Evolutionary conservation across 2,329 filamentous ascomycete species (phyloP).

Genomic region (Sporothrix humicola): DNA sequence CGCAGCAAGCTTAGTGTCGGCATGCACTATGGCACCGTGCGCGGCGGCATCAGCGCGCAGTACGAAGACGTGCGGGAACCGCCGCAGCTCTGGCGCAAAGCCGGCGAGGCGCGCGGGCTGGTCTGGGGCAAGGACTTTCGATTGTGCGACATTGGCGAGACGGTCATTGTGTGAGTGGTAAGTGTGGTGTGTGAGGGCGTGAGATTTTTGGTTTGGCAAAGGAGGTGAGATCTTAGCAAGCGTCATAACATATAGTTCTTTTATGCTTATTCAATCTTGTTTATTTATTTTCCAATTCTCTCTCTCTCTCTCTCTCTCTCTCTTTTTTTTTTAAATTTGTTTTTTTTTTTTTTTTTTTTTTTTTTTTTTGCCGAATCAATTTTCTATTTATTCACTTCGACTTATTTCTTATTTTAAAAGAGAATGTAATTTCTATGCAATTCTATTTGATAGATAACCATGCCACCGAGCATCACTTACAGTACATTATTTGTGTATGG

Average conservation of each 20-base stretch:
- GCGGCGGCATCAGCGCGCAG: conserved; percentile 33
- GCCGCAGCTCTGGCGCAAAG: conserved; percentile 63
- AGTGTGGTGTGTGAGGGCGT: background rate
- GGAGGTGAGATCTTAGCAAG: background rate
- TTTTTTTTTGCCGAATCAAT: no score
- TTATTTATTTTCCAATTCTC: background rate
- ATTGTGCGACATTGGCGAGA: conserved; percentile 70
- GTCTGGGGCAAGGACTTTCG: conserved; percentile 64
- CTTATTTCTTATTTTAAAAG: background rate
- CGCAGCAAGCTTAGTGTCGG: conserved; percentile 78
- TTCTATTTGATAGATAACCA: conserved; percentile 1
- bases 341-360: no score
- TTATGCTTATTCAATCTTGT: background rate
- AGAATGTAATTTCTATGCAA: background rate
- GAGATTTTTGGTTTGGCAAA: background rate
- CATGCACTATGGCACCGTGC: conserved; percentile 82
- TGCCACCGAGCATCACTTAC: background rate
- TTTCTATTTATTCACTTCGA: no score
- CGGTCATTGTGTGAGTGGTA: conserved; percentile 16
- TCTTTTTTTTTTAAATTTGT: no score
- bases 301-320: no score
- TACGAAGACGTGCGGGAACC: conserved; percentile 70
- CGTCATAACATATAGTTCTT: background rate
- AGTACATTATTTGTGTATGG: no score
- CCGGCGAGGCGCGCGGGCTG: conserved; percentile 61